These are phyloP conservation scores for Aspergillus ochraceus DNA, from an alignment of 2,329 filamentous ascomycete genomes.

Conservation along the genomic window DNA sequence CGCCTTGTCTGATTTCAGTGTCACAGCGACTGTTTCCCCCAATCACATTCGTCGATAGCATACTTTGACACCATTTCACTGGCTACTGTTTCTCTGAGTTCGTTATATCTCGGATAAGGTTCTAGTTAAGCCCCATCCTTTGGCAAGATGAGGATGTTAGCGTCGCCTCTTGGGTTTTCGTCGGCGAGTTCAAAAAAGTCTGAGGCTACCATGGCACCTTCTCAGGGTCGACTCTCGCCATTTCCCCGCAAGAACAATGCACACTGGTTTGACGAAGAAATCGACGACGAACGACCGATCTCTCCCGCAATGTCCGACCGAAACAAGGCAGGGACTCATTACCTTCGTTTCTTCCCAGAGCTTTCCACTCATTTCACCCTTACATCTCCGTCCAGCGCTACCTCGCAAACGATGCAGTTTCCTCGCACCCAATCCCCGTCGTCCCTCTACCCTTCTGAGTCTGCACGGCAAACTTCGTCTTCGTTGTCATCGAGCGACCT, in stretches of 20 bases:
- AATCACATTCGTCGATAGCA: not conserved
- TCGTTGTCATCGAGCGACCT: conserved; percentile 27
- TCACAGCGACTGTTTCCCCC: not conserved
- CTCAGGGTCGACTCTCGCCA: not conserved
- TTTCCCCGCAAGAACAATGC: not conserved
- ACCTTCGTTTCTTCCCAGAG: conserved; percentile 33
- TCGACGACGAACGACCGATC: conserved; percentile 16
- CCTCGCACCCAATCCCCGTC: not conserved
- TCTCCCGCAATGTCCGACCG: conserved; percentile 26
- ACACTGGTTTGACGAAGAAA: conserved; percentile 4
- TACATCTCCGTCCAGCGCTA: conserved; percentile 24
- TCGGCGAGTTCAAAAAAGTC: not conserved
- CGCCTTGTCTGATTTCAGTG: not conserved
- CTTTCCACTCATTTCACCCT: conserved; percentile 27
- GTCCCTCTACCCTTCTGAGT: not conserved
- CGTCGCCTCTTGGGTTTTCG: not conserved
- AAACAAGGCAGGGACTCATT: conserved; percentile 19
- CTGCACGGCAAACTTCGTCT: conserved; percentile 7
- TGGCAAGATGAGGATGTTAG: conserved; percentile 1
- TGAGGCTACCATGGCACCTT: not conserved
- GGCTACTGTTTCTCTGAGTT: not conserved
- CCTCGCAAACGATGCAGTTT: conserved; percentile 4
- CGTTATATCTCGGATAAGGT: not conserved
- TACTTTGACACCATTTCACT: not conserved
- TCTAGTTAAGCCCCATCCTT: not conserved